Conservation (phyloP, 2,329 filamentous ascomycete species). For the Thielaviopsis euricoi region DNA sequence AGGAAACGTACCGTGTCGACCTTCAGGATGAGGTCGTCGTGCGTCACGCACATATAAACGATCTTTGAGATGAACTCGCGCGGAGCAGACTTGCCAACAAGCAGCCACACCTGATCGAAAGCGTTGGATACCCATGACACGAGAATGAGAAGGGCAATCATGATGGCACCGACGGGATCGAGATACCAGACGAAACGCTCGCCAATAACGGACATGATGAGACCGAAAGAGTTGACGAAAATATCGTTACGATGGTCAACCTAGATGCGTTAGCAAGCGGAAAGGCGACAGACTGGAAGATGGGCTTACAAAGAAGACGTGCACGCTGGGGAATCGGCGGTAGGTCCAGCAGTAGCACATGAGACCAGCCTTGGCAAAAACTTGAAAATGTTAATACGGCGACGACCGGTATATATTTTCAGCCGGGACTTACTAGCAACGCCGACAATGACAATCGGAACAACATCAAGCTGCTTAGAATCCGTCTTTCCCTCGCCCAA, state of each 20-base stretch:
- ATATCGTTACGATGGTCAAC: slow-evolving; percentile 42
- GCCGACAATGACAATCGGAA: slow-evolving; percentile 38
- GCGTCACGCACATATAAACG: slow-evolving; percentile 38
- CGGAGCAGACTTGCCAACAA: slow-evolving; percentile 45
- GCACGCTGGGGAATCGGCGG: slow-evolving; percentile 36
- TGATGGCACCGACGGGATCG: slow-evolving; percentile 43
- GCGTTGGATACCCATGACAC: slow-evolving; percentile 45
- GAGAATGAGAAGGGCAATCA: slow-evolving; percentile 43
- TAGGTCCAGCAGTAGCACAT: slow-evolving; percentile 38
- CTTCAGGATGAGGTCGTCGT: slow-evolving; percentile 36
- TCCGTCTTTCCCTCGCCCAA: slow-evolving; percentile 28
- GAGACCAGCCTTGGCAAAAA: slow-evolving; percentile 33
- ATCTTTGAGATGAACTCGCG: slow-evolving; percentile 38
- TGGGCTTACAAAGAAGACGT: slow-evolving; percentile 32
- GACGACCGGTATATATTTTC: not conserved
- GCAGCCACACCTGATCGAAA: slow-evolving; percentile 43
- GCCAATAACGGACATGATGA: slow-evolving; percentile 38
- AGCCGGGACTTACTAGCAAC: slow-evolving; percentile 29
- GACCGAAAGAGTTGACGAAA: slow-evolving; percentile 35
- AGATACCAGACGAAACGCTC: slow-evolving; percentile 39
- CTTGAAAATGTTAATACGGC: slow-evolving; percentile 13
- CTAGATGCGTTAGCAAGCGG: slow-evolving; percentile 12
- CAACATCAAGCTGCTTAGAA: slow-evolving; percentile 29
- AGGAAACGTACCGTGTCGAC: slow-evolving; percentile 32
- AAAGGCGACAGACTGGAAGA: slow-evolving; percentile 6